A percentile compares a stretch with the other conserved stretches of the same genome.
Conservation (phyloP, 2,329 filamentous ascomycete species). For the Hymenoscyphus albidus region DNA sequence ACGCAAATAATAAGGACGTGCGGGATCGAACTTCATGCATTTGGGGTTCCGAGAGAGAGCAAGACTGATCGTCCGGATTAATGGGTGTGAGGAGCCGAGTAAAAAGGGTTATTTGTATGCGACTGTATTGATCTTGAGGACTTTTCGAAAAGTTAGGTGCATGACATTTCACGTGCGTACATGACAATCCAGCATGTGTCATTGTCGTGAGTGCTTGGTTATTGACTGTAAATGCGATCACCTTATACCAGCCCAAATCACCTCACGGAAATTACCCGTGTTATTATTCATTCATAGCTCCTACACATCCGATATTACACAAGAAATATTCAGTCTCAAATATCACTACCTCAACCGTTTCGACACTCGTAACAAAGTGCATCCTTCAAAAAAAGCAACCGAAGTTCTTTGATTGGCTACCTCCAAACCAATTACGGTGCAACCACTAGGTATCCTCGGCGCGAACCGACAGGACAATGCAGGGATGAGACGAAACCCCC, state of each 20-base stretch:
- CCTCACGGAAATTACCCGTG: background rate
- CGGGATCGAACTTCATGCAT: background rate
- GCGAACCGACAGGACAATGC: conserved; percentile 5
- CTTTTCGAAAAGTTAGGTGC: background rate
- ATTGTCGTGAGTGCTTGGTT: too few species aligned
- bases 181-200: too few species aligned
- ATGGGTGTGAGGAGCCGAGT: background rate
- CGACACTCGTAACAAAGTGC: background rate
- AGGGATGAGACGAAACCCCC: conserved; percentile 14
- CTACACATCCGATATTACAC: background rate
- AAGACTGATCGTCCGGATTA: background rate
- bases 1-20: too few species aligned
- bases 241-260: background rate
- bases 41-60: conserved; percentile 6
- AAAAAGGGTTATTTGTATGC: background rate
- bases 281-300: background rate
- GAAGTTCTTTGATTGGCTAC: background rate
- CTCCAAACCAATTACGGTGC: background rate
- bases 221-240: too few species aligned
- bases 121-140: background rate
- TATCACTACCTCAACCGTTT: background rate
- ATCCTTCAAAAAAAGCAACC: conserved; percentile 1
- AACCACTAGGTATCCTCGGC: background rate
- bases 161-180: too few species aligned
- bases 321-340: background rate